Percentiles rank a stretch among this genome's conserved stretches.
phyloP scores from a whole-genome alignment of 305 asterid species.

The Coffea humblotiana region DNA sequence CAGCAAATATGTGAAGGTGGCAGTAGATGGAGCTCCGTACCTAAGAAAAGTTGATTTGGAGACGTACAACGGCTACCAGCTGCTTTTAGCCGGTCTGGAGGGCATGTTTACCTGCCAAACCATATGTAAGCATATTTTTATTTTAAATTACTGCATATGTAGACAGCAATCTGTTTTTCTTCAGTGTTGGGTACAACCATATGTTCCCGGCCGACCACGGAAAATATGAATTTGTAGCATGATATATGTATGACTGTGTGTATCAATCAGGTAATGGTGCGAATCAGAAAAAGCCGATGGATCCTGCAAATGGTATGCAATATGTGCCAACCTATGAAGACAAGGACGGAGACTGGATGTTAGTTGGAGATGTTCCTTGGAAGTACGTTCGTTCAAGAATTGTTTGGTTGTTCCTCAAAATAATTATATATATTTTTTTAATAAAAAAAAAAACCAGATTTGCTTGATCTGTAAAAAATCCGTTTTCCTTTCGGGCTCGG shows the following conservation, averaged over 20 bases:
- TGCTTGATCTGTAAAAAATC: neutral
- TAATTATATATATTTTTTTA: neutral
- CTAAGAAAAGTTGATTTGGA: conserved; percentile 69
- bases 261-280: conserved; percentile 39
- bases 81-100: conserved; percentile 48
- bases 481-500: neutral
- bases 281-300: conserved; percentile 51
- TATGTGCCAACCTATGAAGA: conserved; percentile 72
- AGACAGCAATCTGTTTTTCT: neutral
- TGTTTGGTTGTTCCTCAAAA: neutral
- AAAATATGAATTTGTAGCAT: neutral
- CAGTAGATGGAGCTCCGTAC: conserved; percentile 77
- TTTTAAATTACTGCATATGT: no score
- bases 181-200: neutral
- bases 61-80: conserved; percentile 41
- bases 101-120: conserved; percentile 57
- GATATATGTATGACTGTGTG: neutral
- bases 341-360: conserved; percentile 86
- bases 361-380: conserved; percentile 92
- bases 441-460: no score
- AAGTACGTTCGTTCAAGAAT: conserved; percentile 40
- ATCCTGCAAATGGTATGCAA: conserved; percentile 42
- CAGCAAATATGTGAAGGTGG: conserved; percentile 60
- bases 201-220: neutral
- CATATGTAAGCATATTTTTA: conserved; percentile 39